These are phyloP conservation scores for Schwanniomyces pseudopolymorphus DNA, from an alignment of 805 yeast species.

Conservation along the genomic window DNA sequence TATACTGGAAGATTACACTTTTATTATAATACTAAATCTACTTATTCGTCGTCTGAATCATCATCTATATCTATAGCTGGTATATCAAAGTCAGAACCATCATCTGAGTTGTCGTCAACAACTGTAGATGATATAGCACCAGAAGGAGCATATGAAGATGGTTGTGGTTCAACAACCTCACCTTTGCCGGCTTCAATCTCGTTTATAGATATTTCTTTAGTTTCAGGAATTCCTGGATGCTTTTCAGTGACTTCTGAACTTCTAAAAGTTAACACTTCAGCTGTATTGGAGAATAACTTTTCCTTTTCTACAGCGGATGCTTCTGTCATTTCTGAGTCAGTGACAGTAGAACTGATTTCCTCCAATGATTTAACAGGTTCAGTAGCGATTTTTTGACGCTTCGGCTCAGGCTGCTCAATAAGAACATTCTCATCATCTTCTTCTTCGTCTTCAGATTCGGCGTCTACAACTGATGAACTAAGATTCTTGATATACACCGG, in stretches of 20 bases:
- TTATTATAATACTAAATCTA: neutral
- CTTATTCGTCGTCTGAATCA: conserved; percentile 39
- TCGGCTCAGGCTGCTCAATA: conserved; percentile 7
- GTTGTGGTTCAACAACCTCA: neutral
- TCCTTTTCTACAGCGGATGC: neutral
- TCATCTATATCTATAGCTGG: conserved; percentile 47
- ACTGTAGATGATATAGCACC: neutral
- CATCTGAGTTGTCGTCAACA: conserved; percentile 6
- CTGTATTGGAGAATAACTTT: neutral
- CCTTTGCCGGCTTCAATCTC: too few relatives aligned
- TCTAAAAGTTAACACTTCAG: neutral
- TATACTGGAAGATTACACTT: neutral
- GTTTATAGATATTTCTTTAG: neutral
- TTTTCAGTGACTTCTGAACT: neutral
- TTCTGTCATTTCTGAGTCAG: neutral
- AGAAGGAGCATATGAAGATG: neutral
- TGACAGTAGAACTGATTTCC: neutral
- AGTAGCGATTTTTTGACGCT: conserved; percentile 1
- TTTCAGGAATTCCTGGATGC: neutral
- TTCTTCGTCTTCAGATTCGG: conserved; percentile 8
- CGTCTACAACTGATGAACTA: conserved; percentile 23
- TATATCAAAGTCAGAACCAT: conserved; percentile 50
- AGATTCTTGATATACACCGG: conserved; percentile 23
- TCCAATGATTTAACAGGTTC: neutral
- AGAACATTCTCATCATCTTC: conserved; percentile 10